phyloP scores from a whole-genome alignment of 1,139 yeast species.

The Taphrina flavorubra region DNA sequence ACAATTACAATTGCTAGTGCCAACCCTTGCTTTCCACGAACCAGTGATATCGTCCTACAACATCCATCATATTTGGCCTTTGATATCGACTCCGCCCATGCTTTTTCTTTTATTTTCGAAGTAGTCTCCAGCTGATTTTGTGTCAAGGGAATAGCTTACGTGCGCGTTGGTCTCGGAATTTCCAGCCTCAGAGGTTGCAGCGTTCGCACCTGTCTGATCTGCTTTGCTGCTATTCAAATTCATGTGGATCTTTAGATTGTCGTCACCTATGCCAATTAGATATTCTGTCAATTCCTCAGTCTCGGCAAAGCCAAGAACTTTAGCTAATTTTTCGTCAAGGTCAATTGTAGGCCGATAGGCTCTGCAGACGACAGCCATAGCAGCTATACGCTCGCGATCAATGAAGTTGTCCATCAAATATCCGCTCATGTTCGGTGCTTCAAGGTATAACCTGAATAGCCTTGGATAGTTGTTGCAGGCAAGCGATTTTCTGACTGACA shows the following conservation, averaged over 20 bases:
- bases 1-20: no score
- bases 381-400: slow-evolving; percentile 64
- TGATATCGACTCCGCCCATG: slow-evolving; percentile 68
- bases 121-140: slow-evolving; percentile 58
- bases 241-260: slow-evolving; percentile 55
- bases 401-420: slow-evolving; percentile 59
- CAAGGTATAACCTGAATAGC: slow-evolving; percentile 58
- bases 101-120: slow-evolving; percentile 57
- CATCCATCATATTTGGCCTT: slow-evolving; percentile 71
- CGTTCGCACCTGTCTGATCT: background rate
- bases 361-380: slow-evolving; percentile 64
- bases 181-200: slow-evolving; percentile 49
- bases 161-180: slow-evolving; percentile 39
- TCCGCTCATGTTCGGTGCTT: slow-evolving; percentile 56
- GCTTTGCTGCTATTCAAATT: slow-evolving; percentile 56
- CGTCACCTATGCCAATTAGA: slow-evolving; percentile 52
- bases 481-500: slow-evolving; percentile 57
- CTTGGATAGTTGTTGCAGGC: slow-evolving; percentile 60
- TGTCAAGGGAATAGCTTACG: slow-evolving; percentile 52
- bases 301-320: slow-evolving; percentile 10
- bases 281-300: slow-evolving; percentile 14
- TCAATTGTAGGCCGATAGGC: slow-evolving; percentile 51
- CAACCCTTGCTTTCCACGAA: no score
- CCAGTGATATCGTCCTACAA: no score
- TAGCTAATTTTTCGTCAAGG: slow-evolving; percentile 6